A percentile compares a stretch with the other conserved stretches of the same genome.
These are phyloP conservation scores for Aspergillus arachidicola DNA, from an alignment of 2,329 filamentous ascomycete genomes.

Conservation along the genomic window DNA sequence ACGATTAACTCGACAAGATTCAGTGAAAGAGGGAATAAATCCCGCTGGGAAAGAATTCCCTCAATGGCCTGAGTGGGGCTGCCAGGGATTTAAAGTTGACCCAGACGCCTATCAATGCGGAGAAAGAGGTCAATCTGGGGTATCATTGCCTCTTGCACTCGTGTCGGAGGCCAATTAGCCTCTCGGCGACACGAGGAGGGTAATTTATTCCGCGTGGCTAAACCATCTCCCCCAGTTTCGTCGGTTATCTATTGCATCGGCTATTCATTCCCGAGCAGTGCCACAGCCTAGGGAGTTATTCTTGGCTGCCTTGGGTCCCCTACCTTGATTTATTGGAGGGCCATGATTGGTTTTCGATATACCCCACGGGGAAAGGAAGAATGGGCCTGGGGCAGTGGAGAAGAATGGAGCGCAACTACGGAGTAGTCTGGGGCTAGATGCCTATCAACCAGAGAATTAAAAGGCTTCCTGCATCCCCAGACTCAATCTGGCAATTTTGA, in stretches of 20 bases:
- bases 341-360: not conserved
- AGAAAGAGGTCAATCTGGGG: not conserved
- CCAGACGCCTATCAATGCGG: not conserved
- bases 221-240: not conserved
- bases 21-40: not conserved
- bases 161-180: too few species aligned
- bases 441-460: not conserved
- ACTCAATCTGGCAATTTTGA: not conserved
- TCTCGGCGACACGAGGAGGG: not conserved
- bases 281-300: not conserved
- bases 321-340: not conserved
- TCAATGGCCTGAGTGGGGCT: not conserved
- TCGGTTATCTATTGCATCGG: not conserved
- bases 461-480: not conserved
- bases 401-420: not conserved
- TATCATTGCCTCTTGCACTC: not conserved
- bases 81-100: not conserved
- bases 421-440: not conserved
- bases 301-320: not conserved
- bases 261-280: not conserved
- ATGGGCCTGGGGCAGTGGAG: not conserved
- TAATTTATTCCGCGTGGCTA: not conserved
- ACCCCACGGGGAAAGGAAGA: constrained; percentile 1
- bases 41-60: not conserved
- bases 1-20: not conserved